phyloP scores from a whole-genome alignment of 2,329 filamentous ascomycete genomes.

The Epichloe elymi region DNA sequence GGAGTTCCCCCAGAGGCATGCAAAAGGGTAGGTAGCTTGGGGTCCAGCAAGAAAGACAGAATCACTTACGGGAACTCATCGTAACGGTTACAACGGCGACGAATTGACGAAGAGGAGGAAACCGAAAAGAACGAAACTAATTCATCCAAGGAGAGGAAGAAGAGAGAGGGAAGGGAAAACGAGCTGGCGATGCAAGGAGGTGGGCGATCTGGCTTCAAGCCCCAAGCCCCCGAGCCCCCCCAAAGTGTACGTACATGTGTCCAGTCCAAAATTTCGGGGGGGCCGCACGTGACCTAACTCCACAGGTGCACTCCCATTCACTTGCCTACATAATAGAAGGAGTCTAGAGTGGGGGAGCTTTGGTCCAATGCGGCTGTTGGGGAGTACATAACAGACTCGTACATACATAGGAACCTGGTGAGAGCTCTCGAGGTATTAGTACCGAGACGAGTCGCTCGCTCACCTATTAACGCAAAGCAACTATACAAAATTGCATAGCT shows the following conservation, averaged over 20 bases:
- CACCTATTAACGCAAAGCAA: too few species aligned
- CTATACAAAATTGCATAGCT: too few species aligned
- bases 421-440: too few species aligned
- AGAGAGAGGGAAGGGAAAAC: constrained; percentile 18
- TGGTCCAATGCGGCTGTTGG: too few species aligned
- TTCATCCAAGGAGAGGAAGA: constrained; percentile 25
- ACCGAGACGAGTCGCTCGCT: too few species aligned
- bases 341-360: too few species aligned
- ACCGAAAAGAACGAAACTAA: constrained; percentile 25
- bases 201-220: constrained; percentile 31
- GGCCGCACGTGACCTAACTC: constrained; percentile 20
- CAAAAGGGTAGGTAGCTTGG: constrained; percentile 4
- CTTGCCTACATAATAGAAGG: too few species aligned
- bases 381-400: too few species aligned
- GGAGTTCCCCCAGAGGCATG: background rate
- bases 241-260: constrained; percentile 32
- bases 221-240: constrained; percentile 3
- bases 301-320: background rate
- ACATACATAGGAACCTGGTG: too few species aligned
- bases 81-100: constrained; percentile 23
- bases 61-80: constrained; percentile 44
- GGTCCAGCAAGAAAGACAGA: constrained; percentile 5
- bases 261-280: constrained; percentile 25
- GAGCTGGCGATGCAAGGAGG: constrained; percentile 21
- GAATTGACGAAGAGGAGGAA: constrained; percentile 9